Evolutionary conservation across 257 asterid species (phyloP), one percentile per base, ranked within the genome.

Genomic region (Verbena officinalis): DNA sequence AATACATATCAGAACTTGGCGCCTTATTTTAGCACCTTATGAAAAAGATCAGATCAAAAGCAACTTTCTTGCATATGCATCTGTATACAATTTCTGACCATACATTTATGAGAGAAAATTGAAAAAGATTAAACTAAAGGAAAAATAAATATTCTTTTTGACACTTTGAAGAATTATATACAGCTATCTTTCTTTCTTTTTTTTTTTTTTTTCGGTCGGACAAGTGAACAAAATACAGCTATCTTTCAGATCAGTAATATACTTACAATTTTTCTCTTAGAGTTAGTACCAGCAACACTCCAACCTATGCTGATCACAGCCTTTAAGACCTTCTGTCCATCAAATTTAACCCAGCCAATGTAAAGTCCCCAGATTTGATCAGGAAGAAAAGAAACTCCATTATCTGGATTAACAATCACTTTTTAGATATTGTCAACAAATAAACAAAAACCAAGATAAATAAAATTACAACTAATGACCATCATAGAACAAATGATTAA

Each of bases 321-420:
- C 83, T 88, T 91, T 20, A 52, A 61, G 68, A 75, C 73, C 70
- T 78, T 60, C 31, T 71, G 55, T 0, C 51, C 79, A 13, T 85
- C 83, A 61, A 63, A 42, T 75, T 81, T 83, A 57, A 74, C 95
- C 98, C 98, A 88, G 36, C 98, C 98, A 62, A 88, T 71, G 76
- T 73, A 77, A 57, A 84, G 80, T 52, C 96, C 98, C 82, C 81
- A 84, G 61, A 83, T 74, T 84, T 88, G 96, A 78, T 75, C 78
- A 14, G 95, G 90, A 64, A 91, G 82, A 69, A 16, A 5, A 36
- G 71, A 40, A 27, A 49, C 59, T 60, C 74, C 83, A 17, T 64
- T 77, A 73, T 84, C 98, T 91, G 77, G 55, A 74, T 65, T 33
- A 55, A 49, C 59, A 15, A 44, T 40, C 62, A 23, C 43, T 59